Evolutionary conservation across 2,329 filamentous ascomycete species (phyloP).

Genomic region (Calonectria crousiana): DNA sequence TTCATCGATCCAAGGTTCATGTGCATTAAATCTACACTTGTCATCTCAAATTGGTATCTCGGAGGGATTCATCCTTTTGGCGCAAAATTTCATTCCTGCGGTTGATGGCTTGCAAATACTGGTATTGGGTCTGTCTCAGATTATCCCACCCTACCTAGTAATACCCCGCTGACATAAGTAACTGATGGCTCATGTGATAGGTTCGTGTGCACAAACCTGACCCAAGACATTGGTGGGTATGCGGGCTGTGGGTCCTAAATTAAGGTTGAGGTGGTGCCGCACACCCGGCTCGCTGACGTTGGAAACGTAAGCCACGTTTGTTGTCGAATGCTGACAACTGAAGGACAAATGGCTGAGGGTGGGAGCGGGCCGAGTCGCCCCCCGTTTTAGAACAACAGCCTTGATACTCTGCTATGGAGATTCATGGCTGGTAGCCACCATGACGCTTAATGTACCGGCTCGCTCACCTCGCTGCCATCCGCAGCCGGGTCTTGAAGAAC

Average conservation of each 20-base stretch:
- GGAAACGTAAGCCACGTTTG: neutral
- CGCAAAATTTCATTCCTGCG: neutral
- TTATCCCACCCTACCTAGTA: neutral
- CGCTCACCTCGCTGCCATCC: neutral
- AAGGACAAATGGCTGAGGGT: neutral
- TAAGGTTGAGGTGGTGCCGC: conserved; percentile 1
- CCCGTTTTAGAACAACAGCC: neutral
- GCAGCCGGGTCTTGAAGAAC: neutral
- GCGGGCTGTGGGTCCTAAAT: neutral
- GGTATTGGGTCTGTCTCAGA: neutral
- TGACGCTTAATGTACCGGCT: no score
- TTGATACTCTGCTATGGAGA: neutral
- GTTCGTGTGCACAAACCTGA: neutral
- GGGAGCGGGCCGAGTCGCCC: neutral
- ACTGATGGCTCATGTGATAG: neutral
- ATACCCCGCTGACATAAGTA: neutral
- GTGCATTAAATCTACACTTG: no score
- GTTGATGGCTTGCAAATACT: neutral
- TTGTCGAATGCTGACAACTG: neutral
- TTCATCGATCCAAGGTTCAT: neutral
- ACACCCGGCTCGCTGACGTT: conserved; percentile 1
- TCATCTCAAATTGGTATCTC: neutral
- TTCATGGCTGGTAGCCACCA: neutral
- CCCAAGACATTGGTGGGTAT: neutral
- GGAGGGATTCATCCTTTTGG: neutral